A percentile compares a stretch with the other conserved stretches of the same genome.
phyloP scores from a whole-genome alignment of 2,329 filamentous ascomycete genomes.

The Cytospora piceae region DNA sequence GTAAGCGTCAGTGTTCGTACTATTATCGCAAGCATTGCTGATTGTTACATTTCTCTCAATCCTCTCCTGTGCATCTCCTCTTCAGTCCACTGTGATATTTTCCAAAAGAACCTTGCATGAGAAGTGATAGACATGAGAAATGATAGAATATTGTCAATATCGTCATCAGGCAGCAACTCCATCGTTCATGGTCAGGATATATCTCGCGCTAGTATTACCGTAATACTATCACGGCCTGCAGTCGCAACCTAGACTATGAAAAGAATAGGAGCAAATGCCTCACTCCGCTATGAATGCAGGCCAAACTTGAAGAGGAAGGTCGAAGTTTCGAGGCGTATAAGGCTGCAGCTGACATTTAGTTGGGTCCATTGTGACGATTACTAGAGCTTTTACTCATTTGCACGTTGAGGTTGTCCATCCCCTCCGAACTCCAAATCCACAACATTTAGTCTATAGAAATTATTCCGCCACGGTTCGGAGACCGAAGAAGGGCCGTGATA shows the following conservation, averaged over 20 bases:
- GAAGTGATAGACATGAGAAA: not conserved
- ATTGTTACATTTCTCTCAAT: not conserved
- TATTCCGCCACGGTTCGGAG: not conserved
- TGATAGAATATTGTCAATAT: not conserved
- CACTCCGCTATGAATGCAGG: not conserved
- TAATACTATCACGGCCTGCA: not conserved
- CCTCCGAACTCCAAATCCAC: not conserved
- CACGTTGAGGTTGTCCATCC: not conserved
- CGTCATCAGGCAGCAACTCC: not conserved
- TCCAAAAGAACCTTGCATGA: not conserved
- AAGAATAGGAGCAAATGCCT: not conserved
- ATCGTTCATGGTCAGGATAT: not conserved
- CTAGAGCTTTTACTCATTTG: not conserved
- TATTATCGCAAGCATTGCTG: not conserved
- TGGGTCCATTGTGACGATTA: not conserved
- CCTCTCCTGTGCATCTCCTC: not conserved
- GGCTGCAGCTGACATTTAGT: not conserved
- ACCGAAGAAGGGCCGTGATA: conserved; percentile 1
- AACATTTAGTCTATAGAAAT: not conserved
- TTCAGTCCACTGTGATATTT: not conserved
- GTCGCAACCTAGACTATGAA: not conserved
- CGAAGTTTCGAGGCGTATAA: not conserved
- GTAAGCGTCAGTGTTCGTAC: not conserved
- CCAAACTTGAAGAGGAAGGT: not conserved
- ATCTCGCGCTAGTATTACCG: not conserved